Percentiles rank a stretch among this genome's conserved stretches.
These are phyloP conservation scores for Gamsiella multidivaricata DNA, from an alignment of 192 early-diverging fungal species.

Conservation along the genomic window DNA sequence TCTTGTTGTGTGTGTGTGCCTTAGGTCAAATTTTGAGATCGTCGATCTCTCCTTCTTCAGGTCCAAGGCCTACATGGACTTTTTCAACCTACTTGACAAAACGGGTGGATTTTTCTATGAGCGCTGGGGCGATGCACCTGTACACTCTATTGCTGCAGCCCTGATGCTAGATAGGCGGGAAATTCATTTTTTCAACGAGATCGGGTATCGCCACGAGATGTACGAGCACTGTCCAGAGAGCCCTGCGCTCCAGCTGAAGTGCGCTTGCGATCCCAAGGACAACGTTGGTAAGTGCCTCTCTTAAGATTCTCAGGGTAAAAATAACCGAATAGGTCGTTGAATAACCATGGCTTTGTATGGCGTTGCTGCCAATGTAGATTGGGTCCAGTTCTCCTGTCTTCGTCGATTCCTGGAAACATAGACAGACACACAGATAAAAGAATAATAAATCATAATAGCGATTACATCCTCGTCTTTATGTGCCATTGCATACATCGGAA, in stretches of 20 bases:
- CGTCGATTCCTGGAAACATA: slow-evolving; percentile 43
- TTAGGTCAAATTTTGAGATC: slow-evolving; percentile 93
- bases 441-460: not conserved
- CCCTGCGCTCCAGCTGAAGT: slow-evolving; percentile 57
- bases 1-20: too few species aligned
- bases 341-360: too few species aligned
- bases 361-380: slow-evolving; percentile 39
- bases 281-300: slow-evolving; percentile 61
- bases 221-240: slow-evolving; percentile 79
- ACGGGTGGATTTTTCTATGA: slow-evolving; percentile 92
- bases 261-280: slow-evolving; percentile 61
- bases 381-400: slow-evolving; percentile 44
- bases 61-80: slow-evolving; percentile 71
- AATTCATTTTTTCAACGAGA: slow-evolving; percentile 82
- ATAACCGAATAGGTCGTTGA: too few species aligned
- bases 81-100: slow-evolving; percentile 75
- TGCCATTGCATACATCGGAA: too few species aligned
- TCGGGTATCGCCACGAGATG: slow-evolving; percentile 75
- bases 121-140: slow-evolving; percentile 79
- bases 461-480: too few species aligned
- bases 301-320: too few species aligned
- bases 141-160: slow-evolving; percentile 77
- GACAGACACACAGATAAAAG: not conserved
- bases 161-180: slow-evolving; percentile 71
- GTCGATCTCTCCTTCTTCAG: slow-evolving; percentile 77